phyloP scores from a whole-genome alignment of 345 rosid species.

The Excoecaria agallocha region DNA sequence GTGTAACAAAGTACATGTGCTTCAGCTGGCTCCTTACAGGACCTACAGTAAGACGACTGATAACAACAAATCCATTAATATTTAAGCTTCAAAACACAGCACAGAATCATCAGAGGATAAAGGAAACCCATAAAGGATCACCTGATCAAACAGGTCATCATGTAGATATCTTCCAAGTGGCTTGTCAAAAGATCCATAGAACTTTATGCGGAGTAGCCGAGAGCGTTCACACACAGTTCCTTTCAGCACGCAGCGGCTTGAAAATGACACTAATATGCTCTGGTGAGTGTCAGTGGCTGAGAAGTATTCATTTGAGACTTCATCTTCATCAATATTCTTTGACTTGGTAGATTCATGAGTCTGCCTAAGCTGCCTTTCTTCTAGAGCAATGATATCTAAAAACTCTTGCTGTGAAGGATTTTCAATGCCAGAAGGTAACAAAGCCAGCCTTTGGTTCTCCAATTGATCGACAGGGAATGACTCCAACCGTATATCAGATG shows the following conservation, averaged over 20 bases:
- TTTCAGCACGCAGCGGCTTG: constrained; percentile 76
- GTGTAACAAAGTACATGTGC: constrained; percentile 88
- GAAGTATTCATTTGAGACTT: constrained; percentile 63
- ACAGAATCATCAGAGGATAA: background rate
- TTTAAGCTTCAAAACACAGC: constrained; percentile 6
- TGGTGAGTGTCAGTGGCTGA: constrained; percentile 80
- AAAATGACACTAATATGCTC: constrained; percentile 87
- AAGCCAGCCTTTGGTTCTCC: constrained; percentile 28
- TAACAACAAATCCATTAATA: constrained; percentile 17
- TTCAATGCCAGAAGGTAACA: constrained; percentile 17
- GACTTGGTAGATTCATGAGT: constrained; percentile 36
- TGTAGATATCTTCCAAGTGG: constrained; percentile 89
- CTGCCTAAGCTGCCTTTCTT: constrained; percentile 36
- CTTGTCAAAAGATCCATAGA: constrained; percentile 91
- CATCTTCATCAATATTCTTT: constrained; percentile 50
- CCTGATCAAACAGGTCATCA: constrained; percentile 88
- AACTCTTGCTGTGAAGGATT: constrained; percentile 34
- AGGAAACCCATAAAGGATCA: constrained; percentile 19
- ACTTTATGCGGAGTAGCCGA: constrained; percentile 83
- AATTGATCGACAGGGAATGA: constrained; percentile 27
- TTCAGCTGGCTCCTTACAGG: constrained; percentile 80
- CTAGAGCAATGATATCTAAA: constrained; percentile 36
- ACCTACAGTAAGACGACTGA: constrained; percentile 62
- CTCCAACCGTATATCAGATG: constrained; percentile 27
- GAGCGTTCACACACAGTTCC: constrained; percentile 93